Percentiles rank a stretch among this genome's conserved stretches.
These are phyloP conservation scores for Tricholoma furcatifolium DNA, from an alignment of 768 basidiomycete species.

Conservation along the genomic window DNA sequence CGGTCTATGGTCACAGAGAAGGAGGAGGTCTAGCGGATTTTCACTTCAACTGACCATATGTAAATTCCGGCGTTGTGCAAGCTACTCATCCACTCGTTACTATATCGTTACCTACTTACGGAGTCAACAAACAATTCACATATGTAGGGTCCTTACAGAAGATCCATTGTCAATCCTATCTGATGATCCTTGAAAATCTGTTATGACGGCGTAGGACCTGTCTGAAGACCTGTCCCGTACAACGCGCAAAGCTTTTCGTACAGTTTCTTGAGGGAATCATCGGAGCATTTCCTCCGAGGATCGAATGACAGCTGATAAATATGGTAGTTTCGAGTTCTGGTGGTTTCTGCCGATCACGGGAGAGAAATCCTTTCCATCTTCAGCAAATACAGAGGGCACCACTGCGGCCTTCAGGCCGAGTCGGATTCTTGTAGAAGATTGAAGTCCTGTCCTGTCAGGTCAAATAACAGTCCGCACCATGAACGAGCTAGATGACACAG, in stretches of 20 bases:
- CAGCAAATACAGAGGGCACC: too few relatives aligned
- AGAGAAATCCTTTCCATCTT: not conserved
- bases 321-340: not conserved
- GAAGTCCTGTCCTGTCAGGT: too few relatives aligned
- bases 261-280: constrained; percentile 8
- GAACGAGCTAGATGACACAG: too few relatives aligned
- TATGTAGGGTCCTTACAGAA: too few relatives aligned
- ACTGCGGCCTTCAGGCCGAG: too few relatives aligned
- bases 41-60: not conserved
- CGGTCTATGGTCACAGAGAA: not conserved
- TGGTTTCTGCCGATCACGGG: not conserved
- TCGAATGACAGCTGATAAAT: not conserved
- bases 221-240: not conserved
- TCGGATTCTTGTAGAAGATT: too few relatives aligned
- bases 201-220: not conserved
- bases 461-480: too few relatives aligned
- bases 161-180: not conserved
- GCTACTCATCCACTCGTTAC: not conserved
- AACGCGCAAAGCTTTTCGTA: constrained; percentile 5
- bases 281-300: constrained; percentile 1
- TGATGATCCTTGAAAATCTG: not conserved
- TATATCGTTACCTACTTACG: too few relatives aligned
- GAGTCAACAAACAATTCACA: too few relatives aligned
- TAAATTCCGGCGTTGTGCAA: not conserved
- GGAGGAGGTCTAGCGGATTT: not conserved